A percentile compares a stretch with the other conserved stretches of the same genome.
phyloP scores from a whole-genome alignment of 805 yeast species.

The Lipomyces sp. region DNA sequence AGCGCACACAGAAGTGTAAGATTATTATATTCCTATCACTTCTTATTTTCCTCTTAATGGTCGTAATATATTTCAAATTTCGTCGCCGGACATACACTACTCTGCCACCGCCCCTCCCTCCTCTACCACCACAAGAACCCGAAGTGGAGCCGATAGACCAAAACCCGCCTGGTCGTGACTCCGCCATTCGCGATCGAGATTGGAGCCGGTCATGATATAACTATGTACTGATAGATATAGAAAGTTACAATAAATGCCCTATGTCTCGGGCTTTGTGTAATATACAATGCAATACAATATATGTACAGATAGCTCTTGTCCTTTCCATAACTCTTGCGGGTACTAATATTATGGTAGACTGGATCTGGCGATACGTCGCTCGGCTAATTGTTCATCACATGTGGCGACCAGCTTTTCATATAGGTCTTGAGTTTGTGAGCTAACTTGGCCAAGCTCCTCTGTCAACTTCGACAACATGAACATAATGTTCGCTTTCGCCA shows the following conservation, averaged over 20 bases:
- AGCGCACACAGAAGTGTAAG: constrained; percentile 88
- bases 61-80: constrained; percentile 66
- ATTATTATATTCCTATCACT: constrained; percentile 74
- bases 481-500: not conserved
- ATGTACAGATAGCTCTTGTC: not conserved
- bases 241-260: not conserved
- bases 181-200: not conserved
- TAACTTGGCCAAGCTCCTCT: constrained; percentile 1
- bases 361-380: not conserved
- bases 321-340: not conserved
- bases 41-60: constrained; percentile 70
- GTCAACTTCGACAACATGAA: not conserved
- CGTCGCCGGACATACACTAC: constrained; percentile 16
- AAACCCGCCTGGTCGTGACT: not conserved
- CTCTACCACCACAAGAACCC: not conserved
- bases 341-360: not conserved
- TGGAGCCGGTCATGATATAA: not conserved
- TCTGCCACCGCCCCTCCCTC: not conserved
- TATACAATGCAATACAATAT: not conserved
- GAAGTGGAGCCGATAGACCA: not conserved
- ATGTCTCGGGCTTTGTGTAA: not conserved
- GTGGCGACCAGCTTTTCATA: not conserved
- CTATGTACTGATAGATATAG: constrained; percentile 1
- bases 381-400: constrained; percentile 1
- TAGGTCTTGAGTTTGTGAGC: not conserved